These are phyloP conservation scores for Testicularia cyperi DNA, from an alignment of 1,284 basidiomycete species.

Conservation along the genomic window DNA sequence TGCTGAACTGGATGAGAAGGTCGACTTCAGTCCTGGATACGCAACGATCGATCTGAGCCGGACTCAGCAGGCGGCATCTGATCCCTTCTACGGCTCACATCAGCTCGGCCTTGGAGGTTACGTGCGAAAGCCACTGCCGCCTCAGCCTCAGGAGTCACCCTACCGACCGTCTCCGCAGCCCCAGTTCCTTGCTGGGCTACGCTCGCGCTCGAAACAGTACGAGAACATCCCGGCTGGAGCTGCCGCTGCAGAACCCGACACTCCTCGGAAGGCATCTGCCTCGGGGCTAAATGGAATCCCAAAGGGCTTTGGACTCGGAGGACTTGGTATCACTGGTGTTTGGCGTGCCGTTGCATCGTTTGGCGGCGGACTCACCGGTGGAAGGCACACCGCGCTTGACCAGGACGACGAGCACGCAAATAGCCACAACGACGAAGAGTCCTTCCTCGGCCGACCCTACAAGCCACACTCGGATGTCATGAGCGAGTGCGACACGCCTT, in stretches of 20 bases:
- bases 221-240: slow-evolving; percentile 1
- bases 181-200: slow-evolving; percentile 26
- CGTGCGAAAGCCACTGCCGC: slow-evolving; percentile 15
- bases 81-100: slow-evolving; percentile 5
- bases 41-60: too few species aligned
- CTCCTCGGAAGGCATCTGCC: slow-evolving; percentile 7
- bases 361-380: neutral
- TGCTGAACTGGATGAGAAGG: slow-evolving; percentile 18
- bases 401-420: too few species aligned
- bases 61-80: neutral
- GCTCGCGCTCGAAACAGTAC: slow-evolving; percentile 23
- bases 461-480: slow-evolving; percentile 5
- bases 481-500: slow-evolving; percentile 21
- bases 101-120: slow-evolving; percentile 3
- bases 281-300: neutral
- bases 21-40: too few species aligned
- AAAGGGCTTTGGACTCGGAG: neutral
- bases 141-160: slow-evolving; percentile 20
- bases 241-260: slow-evolving; percentile 1
- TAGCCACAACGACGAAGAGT: slow-evolving; percentile 32
- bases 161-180: slow-evolving; percentile 14
- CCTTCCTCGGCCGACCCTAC: slow-evolving; percentile 12
- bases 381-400: neutral
- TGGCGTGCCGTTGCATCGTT: slow-evolving; percentile 20
- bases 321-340: slow-evolving; percentile 16